Conservation (phyloP, 2,329 filamentous ascomycete genomes). For the Fusarium sp. region DNA sequence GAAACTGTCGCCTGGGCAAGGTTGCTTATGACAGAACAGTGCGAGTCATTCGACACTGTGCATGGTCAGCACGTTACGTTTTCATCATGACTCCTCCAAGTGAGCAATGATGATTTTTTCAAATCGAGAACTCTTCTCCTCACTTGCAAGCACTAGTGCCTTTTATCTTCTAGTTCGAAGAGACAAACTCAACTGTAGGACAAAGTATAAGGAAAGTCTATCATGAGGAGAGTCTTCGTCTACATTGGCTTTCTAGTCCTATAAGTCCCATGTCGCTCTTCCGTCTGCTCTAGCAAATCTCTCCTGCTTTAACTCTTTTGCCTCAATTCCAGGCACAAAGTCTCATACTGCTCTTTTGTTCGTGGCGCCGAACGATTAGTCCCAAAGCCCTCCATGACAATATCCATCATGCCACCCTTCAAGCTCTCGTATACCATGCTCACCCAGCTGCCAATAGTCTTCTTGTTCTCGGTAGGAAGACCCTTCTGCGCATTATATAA, state of each 20-base stretch:
- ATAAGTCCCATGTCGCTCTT: not conserved
- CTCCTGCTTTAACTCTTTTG: constrained; percentile 8
- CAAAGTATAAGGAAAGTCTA: not conserved
- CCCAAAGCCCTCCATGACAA: constrained; percentile 46
- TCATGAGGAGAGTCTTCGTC: constrained; percentile 28
- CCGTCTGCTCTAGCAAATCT: not conserved
- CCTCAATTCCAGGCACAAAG: constrained; percentile 37
- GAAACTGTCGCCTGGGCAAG: constrained; percentile 34
- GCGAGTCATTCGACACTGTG: not conserved
- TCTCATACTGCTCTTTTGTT: constrained; percentile 41
- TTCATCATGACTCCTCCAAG: constrained; percentile 22
- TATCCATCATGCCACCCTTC: constrained; percentile 46
- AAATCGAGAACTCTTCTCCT: not conserved
- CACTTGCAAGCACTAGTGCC: not conserved
- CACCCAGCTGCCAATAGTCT: constrained; percentile 52
- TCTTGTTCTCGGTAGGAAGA: constrained; percentile 43
- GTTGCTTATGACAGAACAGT: constrained; percentile 39
- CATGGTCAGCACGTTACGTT: not conserved
- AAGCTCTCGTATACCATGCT: constrained; percentile 52
- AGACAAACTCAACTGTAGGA: not conserved
- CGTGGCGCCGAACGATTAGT: constrained; percentile 32
- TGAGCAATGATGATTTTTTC: not conserved
- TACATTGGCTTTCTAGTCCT: not conserved
- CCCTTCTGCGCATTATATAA: constrained; percentile 45
- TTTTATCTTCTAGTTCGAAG: not conserved